These are phyloP conservation scores for Quercus cerris DNA, from an alignment of 306 rosid genomes.

Conservation along the genomic window DNA sequence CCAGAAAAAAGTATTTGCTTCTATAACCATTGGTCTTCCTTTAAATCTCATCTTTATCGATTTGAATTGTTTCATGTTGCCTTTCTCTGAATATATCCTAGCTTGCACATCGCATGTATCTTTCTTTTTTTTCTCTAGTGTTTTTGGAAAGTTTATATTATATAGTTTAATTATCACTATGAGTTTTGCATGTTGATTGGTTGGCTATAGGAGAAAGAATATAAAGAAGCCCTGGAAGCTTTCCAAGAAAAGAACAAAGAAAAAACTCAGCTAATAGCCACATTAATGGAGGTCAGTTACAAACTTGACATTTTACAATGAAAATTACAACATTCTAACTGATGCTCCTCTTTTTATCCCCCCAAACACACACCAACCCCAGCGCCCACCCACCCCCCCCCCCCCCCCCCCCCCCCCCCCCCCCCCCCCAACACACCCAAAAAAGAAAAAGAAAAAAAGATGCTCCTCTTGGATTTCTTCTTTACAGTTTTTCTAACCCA, in stretches of 20 bases:
- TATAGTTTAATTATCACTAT: not conserved
- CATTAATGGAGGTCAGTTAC: constrained; percentile 66
- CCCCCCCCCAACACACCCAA: no score
- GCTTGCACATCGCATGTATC: not conserved
- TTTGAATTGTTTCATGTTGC: not conserved
- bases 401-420: no score
- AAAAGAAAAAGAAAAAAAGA: no score
- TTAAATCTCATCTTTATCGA: not conserved
- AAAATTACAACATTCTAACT: not conserved
- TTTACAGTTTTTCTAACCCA: not conserved
- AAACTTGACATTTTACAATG: not conserved
- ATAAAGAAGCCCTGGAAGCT: constrained; percentile 65
- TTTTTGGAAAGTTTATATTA: not conserved
- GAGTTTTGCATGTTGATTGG: not conserved
- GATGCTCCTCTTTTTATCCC: not conserved
- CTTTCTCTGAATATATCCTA: not conserved
- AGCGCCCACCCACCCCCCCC: no score
- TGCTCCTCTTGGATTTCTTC: not conserved
- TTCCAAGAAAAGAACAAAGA: constrained; percentile 77
- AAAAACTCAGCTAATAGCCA: constrained; percentile 59
- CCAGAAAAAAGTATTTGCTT: constrained; percentile 65
- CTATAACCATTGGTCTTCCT: not conserved
- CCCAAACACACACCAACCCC: no score
- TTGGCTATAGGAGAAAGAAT: constrained; percentile 72
- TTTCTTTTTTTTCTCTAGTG: not conserved